Base-by-base conservation (phyloP, 2,329 filamentous ascomycete species). In the Ustulina deusta region DNA sequence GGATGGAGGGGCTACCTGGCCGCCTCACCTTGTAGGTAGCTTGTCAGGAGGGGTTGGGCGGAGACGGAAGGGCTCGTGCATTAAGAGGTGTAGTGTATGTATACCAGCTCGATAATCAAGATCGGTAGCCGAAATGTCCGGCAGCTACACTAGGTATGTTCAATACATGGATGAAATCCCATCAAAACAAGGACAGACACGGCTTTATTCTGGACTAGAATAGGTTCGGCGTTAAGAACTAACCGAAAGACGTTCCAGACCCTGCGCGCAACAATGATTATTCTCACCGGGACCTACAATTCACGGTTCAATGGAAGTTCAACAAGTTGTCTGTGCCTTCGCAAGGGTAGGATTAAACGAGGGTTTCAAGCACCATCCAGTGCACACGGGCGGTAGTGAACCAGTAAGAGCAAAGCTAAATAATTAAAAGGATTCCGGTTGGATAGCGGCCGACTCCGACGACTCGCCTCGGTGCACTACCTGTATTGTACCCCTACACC, bases 391-490 rank as follows among this genome's bases (percentile, higher is more conserved):
- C 42, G 3, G n/a, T 10, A 15, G 11, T 22, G 15, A 51, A 17
- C 67, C 67, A 69, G 48, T 69, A 44, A 32, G 57, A 49, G 11
- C 4, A 4, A 29, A 34, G 1, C 60, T 64, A 56, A 42, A 56
- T 56, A 67, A 62, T 64, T 32, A 34, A 42, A 46, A 46, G 20
- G 32, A 48, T 20, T 65, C 65, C 52, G 46, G 42, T 68, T 68
- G 65, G 58, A 54, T 63, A 36, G 61, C 68, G 68, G 68, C 62
- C 61, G 49, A 44, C 52, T 65, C 68, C 68, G 65, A 68, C 44
- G 61, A 48, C 27, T 44, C 57, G 25, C 17, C 15, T 52, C 49
- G 49, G 25, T 1, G 49, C 49, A 52, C 25, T 34, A 1, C 34
- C 17, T n/a, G n/a, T n/a, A n/a, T n/a, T n/a, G n/a, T n/a, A n/a